Percentiles rank a stretch among this genome's conserved stretches.
These are phyloP conservation scores for Aspergillus wentii DNA, from an alignment of 495 filamentous ascomycete species.

Conservation along the genomic window DNA sequence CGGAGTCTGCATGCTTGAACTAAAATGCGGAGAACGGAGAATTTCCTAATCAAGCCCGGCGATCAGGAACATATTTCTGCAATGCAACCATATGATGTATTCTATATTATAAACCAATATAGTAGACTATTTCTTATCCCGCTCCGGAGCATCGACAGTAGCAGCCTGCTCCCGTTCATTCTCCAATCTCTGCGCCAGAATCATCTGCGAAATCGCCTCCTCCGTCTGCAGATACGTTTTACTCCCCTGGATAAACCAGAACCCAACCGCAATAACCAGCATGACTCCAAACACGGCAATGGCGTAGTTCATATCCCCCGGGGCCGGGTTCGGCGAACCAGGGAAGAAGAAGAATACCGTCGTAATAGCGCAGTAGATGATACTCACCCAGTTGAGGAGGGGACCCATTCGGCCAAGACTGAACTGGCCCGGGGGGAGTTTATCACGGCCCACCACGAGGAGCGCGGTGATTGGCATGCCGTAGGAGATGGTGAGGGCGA, in stretches of 20 bases:
- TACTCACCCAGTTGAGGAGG: constrained; percentile 30
- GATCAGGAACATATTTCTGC: too few relatives aligned
- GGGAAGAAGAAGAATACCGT: constrained; percentile 45
- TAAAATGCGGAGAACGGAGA: too few relatives aligned
- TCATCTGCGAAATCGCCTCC: constrained; percentile 35
- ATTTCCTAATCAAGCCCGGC: too few relatives aligned
- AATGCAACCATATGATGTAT: too few relatives aligned
- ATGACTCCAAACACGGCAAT: constrained; percentile 47
- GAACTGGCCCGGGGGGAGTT: constrained; percentile 35
- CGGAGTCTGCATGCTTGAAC: too few relatives aligned
- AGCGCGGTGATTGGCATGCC: constrained; percentile 35
- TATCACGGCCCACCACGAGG: constrained; percentile 33
- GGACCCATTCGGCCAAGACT: constrained; percentile 27
- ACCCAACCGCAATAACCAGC: constrained; percentile 36
- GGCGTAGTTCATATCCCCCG: constrained; percentile 42
- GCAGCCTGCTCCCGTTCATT: constrained; percentile 10
- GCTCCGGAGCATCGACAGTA: too few relatives aligned
- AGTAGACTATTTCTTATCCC: too few relatives aligned
- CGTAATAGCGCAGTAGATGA: constrained; percentile 38
- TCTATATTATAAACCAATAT: too few relatives aligned
- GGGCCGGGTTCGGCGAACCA: constrained; percentile 27
- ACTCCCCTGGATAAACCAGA: constrained; percentile 36
- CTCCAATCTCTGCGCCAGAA: constrained; percentile 36
- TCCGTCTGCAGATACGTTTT: constrained; percentile 36
- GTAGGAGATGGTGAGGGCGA: constrained; percentile 41